Conservation (phyloP, 2,329 filamentous ascomycete species). For the Coniella vitis region DNA sequence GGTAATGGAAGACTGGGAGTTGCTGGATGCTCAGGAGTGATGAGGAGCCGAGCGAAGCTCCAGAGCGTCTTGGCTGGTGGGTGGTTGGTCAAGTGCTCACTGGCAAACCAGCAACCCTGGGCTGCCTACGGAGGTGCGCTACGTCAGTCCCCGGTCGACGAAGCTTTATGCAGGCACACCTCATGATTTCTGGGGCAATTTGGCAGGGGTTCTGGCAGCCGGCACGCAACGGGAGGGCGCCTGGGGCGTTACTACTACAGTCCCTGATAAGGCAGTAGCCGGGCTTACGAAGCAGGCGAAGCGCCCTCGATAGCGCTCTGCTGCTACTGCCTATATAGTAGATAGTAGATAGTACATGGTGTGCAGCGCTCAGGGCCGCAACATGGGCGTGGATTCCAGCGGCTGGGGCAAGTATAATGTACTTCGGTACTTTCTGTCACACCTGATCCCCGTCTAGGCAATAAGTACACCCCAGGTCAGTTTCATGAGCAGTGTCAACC, state of each 20-base stretch:
- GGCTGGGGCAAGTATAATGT: too few species aligned
- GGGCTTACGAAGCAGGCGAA: background rate
- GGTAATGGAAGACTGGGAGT: background rate
- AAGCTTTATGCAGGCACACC: background rate
- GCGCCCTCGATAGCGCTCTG: background rate
- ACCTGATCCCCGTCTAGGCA: too few species aligned
- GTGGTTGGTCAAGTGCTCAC: conserved; percentile 7
- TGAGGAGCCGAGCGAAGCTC: conserved; percentile 12
- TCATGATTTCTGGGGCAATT: conserved; percentile 2
- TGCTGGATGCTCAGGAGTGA: background rate
- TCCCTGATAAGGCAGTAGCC: background rate
- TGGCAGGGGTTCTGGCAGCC: conserved; percentile 1
- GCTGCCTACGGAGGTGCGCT: background rate
- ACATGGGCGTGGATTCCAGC: too few species aligned
- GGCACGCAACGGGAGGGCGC: too few species aligned
- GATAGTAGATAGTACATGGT: too few species aligned
- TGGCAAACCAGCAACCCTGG: conserved; percentile 1
- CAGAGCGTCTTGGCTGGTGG: background rate
- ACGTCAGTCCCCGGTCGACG: conserved; percentile 4
- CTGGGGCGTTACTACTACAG: too few species aligned
- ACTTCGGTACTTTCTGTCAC: too few species aligned
- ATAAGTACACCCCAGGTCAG: background rate
- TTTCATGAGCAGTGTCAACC: background rate
- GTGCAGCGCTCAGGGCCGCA: too few species aligned
- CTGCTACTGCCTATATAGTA: too few species aligned